Evolutionary conservation across 176 grass and related monocot genomes (phyloP).

Genomic region (Carex pumila): DNA sequence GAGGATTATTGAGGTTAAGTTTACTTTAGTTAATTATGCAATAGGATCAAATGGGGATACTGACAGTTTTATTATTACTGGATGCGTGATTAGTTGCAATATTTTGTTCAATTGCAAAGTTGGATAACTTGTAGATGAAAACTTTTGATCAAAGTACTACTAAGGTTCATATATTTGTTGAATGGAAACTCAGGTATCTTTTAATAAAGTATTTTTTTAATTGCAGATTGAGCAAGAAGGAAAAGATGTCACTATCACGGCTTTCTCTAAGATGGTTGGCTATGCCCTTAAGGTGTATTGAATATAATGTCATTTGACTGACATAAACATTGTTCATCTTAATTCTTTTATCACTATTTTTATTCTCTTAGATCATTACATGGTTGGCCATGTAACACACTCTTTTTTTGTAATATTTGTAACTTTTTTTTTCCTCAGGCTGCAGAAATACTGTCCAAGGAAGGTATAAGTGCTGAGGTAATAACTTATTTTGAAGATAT

Average conservation of each 20-base stretch:
- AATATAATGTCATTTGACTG: conserved; percentile 18
- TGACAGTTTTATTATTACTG: neutral
- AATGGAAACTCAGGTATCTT: neutral
- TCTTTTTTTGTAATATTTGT: conserved; percentile 10
- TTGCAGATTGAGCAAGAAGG: conserved; percentile 86
- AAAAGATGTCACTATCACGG: conserved; percentile 80
- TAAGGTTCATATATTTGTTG: neutral
- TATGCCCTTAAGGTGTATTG: conserved; percentile 79
- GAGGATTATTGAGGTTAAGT: neutral
- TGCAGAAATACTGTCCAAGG: conserved; percentile 78
- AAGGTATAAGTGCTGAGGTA: conserved; percentile 97
- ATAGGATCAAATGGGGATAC: neutral
- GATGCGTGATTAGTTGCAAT: neutral
- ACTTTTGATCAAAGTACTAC: neutral
- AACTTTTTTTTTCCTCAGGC: conserved; percentile 50
- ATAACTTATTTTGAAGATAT: conserved; percentile 15
- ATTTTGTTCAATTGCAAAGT: neutral
- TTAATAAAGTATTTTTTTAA: conserved; percentile 13
- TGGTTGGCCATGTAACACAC: neutral
- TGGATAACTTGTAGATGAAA: neutral
- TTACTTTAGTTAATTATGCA: neutral
- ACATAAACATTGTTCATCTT: neutral
- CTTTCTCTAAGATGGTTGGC: conserved; percentile 95
- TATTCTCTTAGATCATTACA: neutral
- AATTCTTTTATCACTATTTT: neutral